phyloP scores from a whole-genome alignment of 176 grass and related monocot genomes.

The Rhynchospora breviuscula region DNA sequence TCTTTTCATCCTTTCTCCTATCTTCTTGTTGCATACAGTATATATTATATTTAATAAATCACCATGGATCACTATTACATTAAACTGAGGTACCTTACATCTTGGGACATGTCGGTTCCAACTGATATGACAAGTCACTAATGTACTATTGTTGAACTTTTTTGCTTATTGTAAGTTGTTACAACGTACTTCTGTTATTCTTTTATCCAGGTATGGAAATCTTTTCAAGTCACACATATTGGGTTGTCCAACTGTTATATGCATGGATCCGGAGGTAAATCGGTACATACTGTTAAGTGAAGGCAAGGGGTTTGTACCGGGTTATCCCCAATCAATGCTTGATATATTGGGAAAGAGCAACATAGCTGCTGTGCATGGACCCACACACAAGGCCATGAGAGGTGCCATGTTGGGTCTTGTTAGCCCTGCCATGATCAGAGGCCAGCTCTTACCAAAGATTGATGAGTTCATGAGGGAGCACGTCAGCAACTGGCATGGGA shows the following conservation, averaged over 20 bases:
- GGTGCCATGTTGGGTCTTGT: conserved; percentile 70
- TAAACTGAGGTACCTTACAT: background rate
- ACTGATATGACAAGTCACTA: background rate
- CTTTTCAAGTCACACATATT: conserved; percentile 94
- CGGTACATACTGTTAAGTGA: conserved; percentile 61
- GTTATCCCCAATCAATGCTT: conserved; percentile 96
- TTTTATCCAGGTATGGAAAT: conserved; percentile 59
- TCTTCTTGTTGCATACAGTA: background rate
- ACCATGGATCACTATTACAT: background rate
- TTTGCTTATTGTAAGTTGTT: background rate
- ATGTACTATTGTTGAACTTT: background rate
- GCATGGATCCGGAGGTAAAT: conserved; percentile 93
- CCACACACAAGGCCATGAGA: conserved; percentile 69
- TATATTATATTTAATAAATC: background rate
- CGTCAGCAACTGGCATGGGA: conserved; percentile 47
- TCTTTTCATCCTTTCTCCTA: conserved; percentile 1
- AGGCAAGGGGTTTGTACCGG: conserved; percentile 65
- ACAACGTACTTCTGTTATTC: background rate
- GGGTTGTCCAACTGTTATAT: conserved; percentile 91
- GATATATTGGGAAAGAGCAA: conserved; percentile 73
- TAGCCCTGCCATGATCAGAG: conserved; percentile 47
- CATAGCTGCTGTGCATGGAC: conserved; percentile 86
- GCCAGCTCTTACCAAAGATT: conserved; percentile 67
- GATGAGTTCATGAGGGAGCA: conserved; percentile 78
- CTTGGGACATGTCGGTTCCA: background rate